Percentiles rank a stretch among this genome's conserved stretches.
phyloP scores from a whole-genome alignment of 2,329 filamentous ascomycete species.

The Aaosphaeria pasadenensis region DNA sequence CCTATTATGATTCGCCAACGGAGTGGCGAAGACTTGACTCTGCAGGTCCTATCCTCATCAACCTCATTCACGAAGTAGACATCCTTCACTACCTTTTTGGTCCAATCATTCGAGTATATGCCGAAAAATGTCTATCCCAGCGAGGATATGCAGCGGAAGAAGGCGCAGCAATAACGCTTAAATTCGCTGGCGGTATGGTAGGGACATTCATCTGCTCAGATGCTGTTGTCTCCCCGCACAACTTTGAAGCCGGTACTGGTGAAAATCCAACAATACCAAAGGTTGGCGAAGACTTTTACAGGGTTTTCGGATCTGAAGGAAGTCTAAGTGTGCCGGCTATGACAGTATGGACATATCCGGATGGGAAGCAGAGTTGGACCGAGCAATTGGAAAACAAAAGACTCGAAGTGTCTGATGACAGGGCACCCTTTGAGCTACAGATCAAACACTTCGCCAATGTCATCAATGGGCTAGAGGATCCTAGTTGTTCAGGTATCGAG shows the following conservation, averaged over 20 bases:
- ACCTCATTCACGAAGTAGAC: slow-evolving; percentile 61
- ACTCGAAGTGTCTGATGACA: slow-evolving; percentile 26
- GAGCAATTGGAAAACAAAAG: slow-evolving; percentile 33
- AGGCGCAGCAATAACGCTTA: slow-evolving; percentile 53
- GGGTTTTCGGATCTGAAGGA: slow-evolving; percentile 53
- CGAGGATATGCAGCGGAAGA: slow-evolving; percentile 54
- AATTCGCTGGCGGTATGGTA: slow-evolving; percentile 54
- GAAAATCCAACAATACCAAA: slow-evolving; percentile 55
- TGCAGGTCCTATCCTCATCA: slow-evolving; percentile 55
- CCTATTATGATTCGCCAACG: slow-evolving; percentile 50
- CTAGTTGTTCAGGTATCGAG: slow-evolving; percentile 49
- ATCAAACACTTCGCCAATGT: slow-evolving; percentile 52
- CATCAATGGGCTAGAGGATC: slow-evolving; percentile 40
- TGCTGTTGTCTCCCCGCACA: slow-evolving; percentile 50
- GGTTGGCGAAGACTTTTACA: slow-evolving; percentile 47
- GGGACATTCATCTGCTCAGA: slow-evolving; percentile 58
- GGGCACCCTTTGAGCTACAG: slow-evolving; percentile 53
- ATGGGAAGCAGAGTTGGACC: slow-evolving; percentile 43
- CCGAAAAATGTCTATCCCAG: slow-evolving; percentile 46
- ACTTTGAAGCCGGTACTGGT: slow-evolving; percentile 57
- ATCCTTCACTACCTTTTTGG: slow-evolving; percentile 57
- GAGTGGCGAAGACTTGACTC: slow-evolving; percentile 48
- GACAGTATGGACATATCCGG: slow-evolving; percentile 47
- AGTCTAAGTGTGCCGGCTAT: slow-evolving; percentile 56
- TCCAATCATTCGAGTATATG: slow-evolving; percentile 51